Conservation (phyloP, 1,284 basidiomycete species). For the Marasmius oreades region DNA sequence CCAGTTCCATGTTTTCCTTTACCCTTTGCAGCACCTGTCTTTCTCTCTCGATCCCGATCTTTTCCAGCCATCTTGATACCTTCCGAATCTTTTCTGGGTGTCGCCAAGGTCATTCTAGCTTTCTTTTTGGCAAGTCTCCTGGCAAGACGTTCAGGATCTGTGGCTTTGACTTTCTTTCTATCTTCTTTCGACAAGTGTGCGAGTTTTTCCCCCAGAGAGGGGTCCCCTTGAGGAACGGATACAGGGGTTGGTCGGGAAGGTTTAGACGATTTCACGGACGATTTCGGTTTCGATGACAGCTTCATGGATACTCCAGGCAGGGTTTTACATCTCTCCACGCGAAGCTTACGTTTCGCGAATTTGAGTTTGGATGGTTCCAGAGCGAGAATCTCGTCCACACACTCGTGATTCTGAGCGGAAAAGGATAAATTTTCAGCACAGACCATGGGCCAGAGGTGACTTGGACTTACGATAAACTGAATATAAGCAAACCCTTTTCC, state of each 20-base stretch:
- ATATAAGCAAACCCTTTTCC: constrained; percentile 99
- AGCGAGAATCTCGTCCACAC: constrained; percentile 86
- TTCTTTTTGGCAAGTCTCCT: constrained; percentile 88
- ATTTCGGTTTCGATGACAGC: constrained; percentile 5
- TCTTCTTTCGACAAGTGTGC: constrained; percentile 79
- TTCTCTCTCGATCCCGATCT: constrained; percentile 43
- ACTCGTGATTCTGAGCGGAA: constrained; percentile 83
- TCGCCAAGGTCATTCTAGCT: constrained; percentile 39
- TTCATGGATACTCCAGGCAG: constrained; percentile 33
- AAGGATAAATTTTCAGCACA: no score
- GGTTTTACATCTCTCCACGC: constrained; percentile 83
- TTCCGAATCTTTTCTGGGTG: constrained; percentile 29
- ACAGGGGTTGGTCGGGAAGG: constrained; percentile 15
- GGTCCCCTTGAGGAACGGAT: constrained; percentile 72
- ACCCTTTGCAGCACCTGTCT: constrained; percentile 37
- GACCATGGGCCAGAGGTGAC: constrained; percentile 1
- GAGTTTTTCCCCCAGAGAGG: constrained; percentile 73
- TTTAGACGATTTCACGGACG: constrained; percentile 5
- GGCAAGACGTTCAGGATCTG: constrained; percentile 76
- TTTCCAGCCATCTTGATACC: constrained; percentile 37
- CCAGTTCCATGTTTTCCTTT: constrained; percentile 15
- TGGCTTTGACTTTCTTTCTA: constrained; percentile 76
- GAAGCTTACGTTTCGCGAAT: constrained; percentile 86
- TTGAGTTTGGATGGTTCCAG: constrained; percentile 74
- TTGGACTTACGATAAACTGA: constrained; percentile 70